phyloP scores from a whole-genome alignment of 2,329 filamentous ascomycete species.

The Helminthosporium solani region DNA sequence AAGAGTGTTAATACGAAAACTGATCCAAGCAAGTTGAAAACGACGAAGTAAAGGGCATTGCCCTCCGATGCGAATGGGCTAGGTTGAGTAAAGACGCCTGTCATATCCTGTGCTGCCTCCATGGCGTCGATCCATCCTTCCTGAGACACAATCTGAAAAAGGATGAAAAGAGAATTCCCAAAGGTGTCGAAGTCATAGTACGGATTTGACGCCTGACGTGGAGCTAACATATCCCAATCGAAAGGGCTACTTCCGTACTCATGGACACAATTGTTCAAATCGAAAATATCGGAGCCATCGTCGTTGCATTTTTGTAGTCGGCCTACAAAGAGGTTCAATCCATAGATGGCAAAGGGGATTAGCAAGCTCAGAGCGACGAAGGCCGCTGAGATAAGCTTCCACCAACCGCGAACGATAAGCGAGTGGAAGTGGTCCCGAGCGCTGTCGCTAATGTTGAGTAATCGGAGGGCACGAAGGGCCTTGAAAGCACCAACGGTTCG shows the following conservation, averaged over 20 bases:
- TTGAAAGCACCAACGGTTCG: conserved; percentile 96
- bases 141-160: conserved; percentile 98
- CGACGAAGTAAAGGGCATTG: conserved; percentile 90
- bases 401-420: conserved; percentile 87
- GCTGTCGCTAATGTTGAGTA: conserved; percentile 95
- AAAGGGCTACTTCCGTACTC: conserved; percentile 78
- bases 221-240: conserved; percentile 81
- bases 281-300: conserved; percentile 54
- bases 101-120: conserved; percentile 79
- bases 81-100: conserved; percentile 73
- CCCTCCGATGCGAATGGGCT: conserved; percentile 67
- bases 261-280: conserved; percentile 74
- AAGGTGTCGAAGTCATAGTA: conserved; percentile 96
- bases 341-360: conserved; percentile 96
- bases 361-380: conserved; percentile 93
- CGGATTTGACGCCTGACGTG: conserved; percentile 75
- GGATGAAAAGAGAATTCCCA: conserved; percentile 86
- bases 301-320: conserved; percentile 82
- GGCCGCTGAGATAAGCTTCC: conserved; percentile 90
- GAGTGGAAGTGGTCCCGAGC: conserved; percentile 96
- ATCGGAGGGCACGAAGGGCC: conserved; percentile 82
- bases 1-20: conserved; percentile 97
- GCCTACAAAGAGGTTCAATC: conserved; percentile 87
- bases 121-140: conserved; percentile 98
- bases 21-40: conserved; percentile 93